These are phyloP conservation scores for Fraxinus paxiana DNA, from an alignment of 305 asterid species.

Conservation along the genomic window DNA sequence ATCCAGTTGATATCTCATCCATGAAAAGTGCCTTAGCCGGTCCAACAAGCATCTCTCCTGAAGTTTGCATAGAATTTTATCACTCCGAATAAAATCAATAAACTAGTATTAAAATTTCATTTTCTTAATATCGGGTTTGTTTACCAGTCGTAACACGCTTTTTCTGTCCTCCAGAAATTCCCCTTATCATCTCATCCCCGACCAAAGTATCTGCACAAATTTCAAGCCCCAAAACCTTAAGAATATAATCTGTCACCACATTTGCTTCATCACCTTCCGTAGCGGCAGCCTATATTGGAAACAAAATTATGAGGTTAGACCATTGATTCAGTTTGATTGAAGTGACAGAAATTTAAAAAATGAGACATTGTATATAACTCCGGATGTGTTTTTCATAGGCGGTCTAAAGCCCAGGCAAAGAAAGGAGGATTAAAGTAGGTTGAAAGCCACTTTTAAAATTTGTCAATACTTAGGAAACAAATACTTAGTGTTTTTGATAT, in stretches of 20 bases:
- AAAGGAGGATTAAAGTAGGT: background rate
- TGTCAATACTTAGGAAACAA: background rate
- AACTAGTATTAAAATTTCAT: background rate
- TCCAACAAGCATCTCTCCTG: conserved; percentile 90
- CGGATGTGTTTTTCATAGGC: background rate
- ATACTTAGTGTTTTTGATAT: background rate
- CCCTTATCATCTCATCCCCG: conserved; percentile 74
- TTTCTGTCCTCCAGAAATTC: conserved; percentile 85
- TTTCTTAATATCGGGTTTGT: background rate
- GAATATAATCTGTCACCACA: conserved; percentile 57
- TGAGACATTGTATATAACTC: background rate
- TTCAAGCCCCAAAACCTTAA: conserved; percentile 73
- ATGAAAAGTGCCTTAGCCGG: conserved; percentile 71
- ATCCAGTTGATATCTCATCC: conserved; percentile 94
- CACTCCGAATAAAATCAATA: background rate
- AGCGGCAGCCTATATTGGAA: conserved; percentile 56
- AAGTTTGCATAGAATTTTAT: background rate
- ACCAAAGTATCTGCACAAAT: conserved; percentile 74
- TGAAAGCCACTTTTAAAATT: background rate
- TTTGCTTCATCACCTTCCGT: conserved; percentile 65
- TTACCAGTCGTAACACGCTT: conserved; percentile 81
- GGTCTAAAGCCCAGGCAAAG: background rate
- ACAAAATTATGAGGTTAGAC: background rate
- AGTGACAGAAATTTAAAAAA: background rate
- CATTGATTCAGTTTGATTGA: background rate